Evolutionary conservation across 2,329 filamentous ascomycete species (phyloP), one percentile per base, ranked within the genome.

Genomic region (Lecanicillium sp.): DNA sequence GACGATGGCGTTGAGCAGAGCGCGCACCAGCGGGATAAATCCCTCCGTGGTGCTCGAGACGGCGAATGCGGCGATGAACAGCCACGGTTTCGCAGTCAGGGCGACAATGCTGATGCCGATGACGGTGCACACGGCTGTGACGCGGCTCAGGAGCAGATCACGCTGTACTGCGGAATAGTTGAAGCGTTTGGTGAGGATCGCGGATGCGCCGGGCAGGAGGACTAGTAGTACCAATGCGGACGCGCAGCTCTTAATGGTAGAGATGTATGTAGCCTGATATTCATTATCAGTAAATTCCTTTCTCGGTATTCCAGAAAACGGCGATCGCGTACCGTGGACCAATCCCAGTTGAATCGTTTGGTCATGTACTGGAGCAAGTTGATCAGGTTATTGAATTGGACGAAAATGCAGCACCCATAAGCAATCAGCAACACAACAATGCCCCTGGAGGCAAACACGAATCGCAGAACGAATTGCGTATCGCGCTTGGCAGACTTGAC

Each of bases 331-430:
- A 69, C 67, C 45, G 62, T 62, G 32, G 65, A 67, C 69, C 72
- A 74, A 5, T 65, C 67, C 66, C 75, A 72, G 26, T 60, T 43
- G 57, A 76, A 80, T 5, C 74, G 67, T 39, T 70, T 72, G 2
- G 70, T 73, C 44, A 73, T 65, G 55, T 79, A 79, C 55, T 80
- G 78, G 3, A 79, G 55, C 7, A 77, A 50, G 15, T 65, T 64
- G 19, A 63, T 60, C 0, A 61, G 26, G 6, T 66, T 44, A 9
- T 62, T 57, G 12, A 68, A 57, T 1, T 58, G 55, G 17, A 69
- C 51, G 1, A 61, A 56, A 8, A 47, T 51, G 20, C 49, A 58
- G n/a, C 55, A 21, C 0, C 57, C 56, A n/a, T 57, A 59, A 0
- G 67, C 63, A 2, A 66, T 3, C 12, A 71, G 61, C 4, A 75